These are phyloP conservation scores for Trypanosoma grayi DNA, from an alignment of 208 protist species.

Conservation along the genomic window DNA sequence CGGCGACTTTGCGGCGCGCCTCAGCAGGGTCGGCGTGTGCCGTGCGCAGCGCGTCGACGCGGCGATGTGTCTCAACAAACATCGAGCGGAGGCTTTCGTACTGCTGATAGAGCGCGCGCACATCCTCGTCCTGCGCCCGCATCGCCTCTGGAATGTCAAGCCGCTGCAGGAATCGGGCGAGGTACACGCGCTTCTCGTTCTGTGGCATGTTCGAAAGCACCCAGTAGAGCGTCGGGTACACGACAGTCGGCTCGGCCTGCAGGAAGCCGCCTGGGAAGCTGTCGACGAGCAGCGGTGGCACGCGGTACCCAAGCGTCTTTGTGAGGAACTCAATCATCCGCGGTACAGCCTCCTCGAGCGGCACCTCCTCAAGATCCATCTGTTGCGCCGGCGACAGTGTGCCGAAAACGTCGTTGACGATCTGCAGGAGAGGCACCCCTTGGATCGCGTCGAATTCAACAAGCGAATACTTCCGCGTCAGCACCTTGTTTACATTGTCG, in stretches of 20 bases:
- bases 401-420: slow-evolving; percentile 83
- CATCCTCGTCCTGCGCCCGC: slow-evolving; percentile 85
- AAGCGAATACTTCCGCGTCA: slow-evolving; percentile 74
- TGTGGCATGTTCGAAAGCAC: slow-evolving; percentile 83
- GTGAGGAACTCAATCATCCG: slow-evolving; percentile 80
- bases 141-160: slow-evolving; percentile 86
- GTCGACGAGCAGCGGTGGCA: slow-evolving; percentile 62
- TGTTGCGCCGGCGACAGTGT: slow-evolving; percentile 58
- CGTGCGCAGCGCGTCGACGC: slow-evolving; percentile 71
- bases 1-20: slow-evolving; percentile 57
- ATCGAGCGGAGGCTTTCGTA: slow-evolving; percentile 76
- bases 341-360: slow-evolving; percentile 44
- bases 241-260: slow-evolving; percentile 65
- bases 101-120: slow-evolving; percentile 76
- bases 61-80: slow-evolving; percentile 82
- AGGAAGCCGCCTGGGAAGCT: slow-evolving; percentile 78
- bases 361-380: slow-evolving; percentile 53
- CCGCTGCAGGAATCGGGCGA: slow-evolving; percentile 82
- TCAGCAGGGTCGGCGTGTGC: slow-evolving; percentile 78
- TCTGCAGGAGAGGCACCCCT: slow-evolving; percentile 68
- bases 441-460: slow-evolving; percentile 85
- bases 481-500: slow-evolving; percentile 71
- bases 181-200: slow-evolving; percentile 90
- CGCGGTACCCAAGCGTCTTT: slow-evolving; percentile 80
- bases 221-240: slow-evolving; percentile 92